Base-by-base conservation (phyloP, 2,329 filamentous ascomycete species). In the Fusarium proliferatum region DNA sequence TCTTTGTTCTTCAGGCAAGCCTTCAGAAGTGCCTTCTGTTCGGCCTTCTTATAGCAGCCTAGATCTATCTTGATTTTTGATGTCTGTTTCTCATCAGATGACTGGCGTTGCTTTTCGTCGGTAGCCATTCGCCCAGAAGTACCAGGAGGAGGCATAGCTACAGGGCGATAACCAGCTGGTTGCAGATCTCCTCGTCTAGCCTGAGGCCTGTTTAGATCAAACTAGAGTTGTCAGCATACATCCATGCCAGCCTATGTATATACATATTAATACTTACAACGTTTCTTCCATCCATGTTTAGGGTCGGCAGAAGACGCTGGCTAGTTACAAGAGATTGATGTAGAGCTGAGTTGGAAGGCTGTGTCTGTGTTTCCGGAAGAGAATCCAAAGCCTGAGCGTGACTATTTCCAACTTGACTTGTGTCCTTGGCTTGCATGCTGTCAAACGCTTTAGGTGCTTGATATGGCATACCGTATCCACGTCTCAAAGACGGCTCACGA, bases 121-220 rank as follows among this genome's bases (percentile, higher is more conserved):
- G 10, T 2, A 2, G 6, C 11, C 9, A 4, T 3, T 9, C 1
- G 13, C 10, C 4, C 30, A 21, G 34, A 6, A 26, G 17, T 4
- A 26, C 9, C 23, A 0, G 34, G 19, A 2, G 13, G 51, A 4
- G 10, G 51, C n/a, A 21, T 21, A 28, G 19, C 34, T 28, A 41
- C 3, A 4, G 23, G 57, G 21, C 23, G 33, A 17, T 52, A 28
- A 9, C 43, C 42, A 33, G 10, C 34, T 0, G 57, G 33, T 9
- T 51, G 41, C 3, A 77, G 23, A 16, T 77, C 75, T 4, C 73
- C 73, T 16, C 75, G 67, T 43, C 23, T 56, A 5, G 10, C 16
- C 12, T 53, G 55, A 4, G 53, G 36, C 7, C n/a, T 43, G 0
- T 7, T 17, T 4, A 55, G 8, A 5, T 16, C 43, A 53, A 53